Conservation (phyloP, 2,329 filamentous ascomycete species). For the Apiospora sp. region DNA sequence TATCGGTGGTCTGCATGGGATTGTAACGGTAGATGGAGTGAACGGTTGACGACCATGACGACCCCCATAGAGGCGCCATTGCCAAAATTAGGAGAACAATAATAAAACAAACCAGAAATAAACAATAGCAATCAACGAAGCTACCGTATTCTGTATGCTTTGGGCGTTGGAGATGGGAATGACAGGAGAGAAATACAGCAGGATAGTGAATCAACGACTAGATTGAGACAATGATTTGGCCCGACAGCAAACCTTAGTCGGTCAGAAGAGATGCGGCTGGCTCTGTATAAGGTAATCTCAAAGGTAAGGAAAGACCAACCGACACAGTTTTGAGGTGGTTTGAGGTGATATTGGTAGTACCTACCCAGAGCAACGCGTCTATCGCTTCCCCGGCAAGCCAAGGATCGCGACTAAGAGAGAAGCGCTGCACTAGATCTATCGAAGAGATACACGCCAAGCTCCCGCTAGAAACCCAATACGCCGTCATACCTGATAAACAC, state of each 20-base stretch:
- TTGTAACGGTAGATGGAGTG: constrained; percentile 38
- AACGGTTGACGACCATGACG: constrained; percentile 41
- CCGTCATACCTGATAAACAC: too few relatives aligned
- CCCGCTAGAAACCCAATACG: too few relatives aligned
- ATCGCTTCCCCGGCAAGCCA: too few relatives aligned
- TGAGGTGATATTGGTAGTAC: too few relatives aligned
- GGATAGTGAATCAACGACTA: neutral
- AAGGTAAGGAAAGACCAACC: too few relatives aligned
- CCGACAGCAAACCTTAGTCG: neutral
- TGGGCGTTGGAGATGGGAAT: constrained; percentile 23
- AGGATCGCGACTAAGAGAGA: too few relatives aligned
- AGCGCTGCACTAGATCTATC: too few relatives aligned
- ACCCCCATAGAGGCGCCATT: constrained; percentile 43
- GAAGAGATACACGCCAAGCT: too few relatives aligned
- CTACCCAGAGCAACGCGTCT: too few relatives aligned
- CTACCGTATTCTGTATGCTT: neutral
- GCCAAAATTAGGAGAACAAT: constrained; percentile 5
- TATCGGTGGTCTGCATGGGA: constrained; percentile 35
- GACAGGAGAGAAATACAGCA: neutral
- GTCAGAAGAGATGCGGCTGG: too few relatives aligned
- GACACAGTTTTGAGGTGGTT: too few relatives aligned
- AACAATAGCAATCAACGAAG: neutral
- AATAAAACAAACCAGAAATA: neutral
- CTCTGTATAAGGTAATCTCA: too few relatives aligned
- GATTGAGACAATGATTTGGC: neutral